Evolutionary conservation across 257 asterid genomes (phyloP), one percentile per base, ranked within the genome.

Genomic region (Fraxinus quadrangulata): DNA sequence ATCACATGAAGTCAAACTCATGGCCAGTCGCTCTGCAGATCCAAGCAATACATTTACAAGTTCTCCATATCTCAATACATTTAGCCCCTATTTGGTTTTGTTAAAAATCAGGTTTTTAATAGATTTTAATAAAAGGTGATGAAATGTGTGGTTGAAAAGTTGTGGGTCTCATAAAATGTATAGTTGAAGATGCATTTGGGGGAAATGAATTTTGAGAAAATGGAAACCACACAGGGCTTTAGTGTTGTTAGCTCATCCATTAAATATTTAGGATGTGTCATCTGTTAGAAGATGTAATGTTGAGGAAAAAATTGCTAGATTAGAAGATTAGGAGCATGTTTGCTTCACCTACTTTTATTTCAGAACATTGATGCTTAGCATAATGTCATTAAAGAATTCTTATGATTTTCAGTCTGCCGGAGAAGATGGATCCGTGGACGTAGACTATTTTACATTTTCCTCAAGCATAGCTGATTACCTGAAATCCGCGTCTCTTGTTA

Each of bases 401-500:
- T 26, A 19, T 51, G 3, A 65, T 74, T 80, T 83, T 75, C 90
- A 96, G 97, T 85, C 91, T 26, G 26, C 83, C 23, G 96, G 89
- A 86, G 49, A 42, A 42, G 49, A 42, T 11, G 49, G 49, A 12
- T 87, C 85, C 26, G 33, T 92, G 28, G 87, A 79, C 67, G 90
- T 92, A 39, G 97, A 90, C 83, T 90, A 85, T 83, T 96, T 92
- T 85, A 89, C 92, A 37, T 93, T 92, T 86, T 96, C 99, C 30
- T 84, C 99, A 67, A 93, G 97, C 87, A 93, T 96, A 77, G 96
- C 98, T 47, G 96, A 92, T 82, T 83, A 80, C 85, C 73, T 96
- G 89, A 92, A 86, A 85, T 86, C 92, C 9, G 96, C 98, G 37
- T 92, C 96, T 80, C 96, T 95, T 81, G 98, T 93, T 61, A 91